Conservation (phyloP, 768 basidiomycete genomes). For the Lyophyllum decastes region DNA sequence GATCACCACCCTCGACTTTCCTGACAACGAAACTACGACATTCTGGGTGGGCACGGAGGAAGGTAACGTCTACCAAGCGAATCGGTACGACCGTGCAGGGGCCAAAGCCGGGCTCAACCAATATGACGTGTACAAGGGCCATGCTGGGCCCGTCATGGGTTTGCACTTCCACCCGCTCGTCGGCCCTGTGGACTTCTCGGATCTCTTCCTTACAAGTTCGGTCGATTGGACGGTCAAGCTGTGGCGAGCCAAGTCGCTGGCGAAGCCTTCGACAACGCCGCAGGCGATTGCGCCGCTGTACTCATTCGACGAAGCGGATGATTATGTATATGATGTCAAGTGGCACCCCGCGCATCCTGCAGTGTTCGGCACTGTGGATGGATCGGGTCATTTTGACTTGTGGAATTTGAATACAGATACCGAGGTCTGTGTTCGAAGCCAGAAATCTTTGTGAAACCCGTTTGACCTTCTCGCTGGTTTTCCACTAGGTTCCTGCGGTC, state of each 20-base stretch:
- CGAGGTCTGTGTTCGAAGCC: constrained; percentile 67
- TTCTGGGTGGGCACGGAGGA: constrained; percentile 99
- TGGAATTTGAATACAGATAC: constrained; percentile 99
- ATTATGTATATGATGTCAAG: constrained; percentile 97
- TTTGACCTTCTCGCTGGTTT: constrained; percentile 1
- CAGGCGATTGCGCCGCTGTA: constrained; percentile 75
- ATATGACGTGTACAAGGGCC: constrained; percentile 90
- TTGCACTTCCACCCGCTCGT: constrained; percentile 92
- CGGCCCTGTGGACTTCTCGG: constrained; percentile 93
- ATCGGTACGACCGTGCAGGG: constrained; percentile 95
- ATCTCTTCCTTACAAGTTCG: constrained; percentile 89
- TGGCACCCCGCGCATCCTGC: constrained; percentile 98
- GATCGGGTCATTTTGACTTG: constrained; percentile 92
- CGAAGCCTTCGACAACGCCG: constrained; percentile 67
- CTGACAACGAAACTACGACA: constrained; percentile 93
- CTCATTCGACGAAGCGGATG: constrained; percentile 96
- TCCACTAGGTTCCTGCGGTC: constrained; percentile 81
- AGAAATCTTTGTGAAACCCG: neutral
- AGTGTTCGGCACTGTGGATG: constrained; percentile 90
- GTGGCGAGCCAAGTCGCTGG: constrained; percentile 82
- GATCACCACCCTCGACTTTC: constrained; percentile 92
- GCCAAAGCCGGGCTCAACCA: constrained; percentile 95
- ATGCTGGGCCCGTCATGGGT: constrained; percentile 92
- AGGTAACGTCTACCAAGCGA: constrained; percentile 95
- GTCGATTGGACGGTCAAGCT: constrained; percentile 99